These are phyloP conservation scores for Boletus subcaerulescens DNA, from an alignment of 768 basidiomycete species.

Conservation along the genomic window DNA sequence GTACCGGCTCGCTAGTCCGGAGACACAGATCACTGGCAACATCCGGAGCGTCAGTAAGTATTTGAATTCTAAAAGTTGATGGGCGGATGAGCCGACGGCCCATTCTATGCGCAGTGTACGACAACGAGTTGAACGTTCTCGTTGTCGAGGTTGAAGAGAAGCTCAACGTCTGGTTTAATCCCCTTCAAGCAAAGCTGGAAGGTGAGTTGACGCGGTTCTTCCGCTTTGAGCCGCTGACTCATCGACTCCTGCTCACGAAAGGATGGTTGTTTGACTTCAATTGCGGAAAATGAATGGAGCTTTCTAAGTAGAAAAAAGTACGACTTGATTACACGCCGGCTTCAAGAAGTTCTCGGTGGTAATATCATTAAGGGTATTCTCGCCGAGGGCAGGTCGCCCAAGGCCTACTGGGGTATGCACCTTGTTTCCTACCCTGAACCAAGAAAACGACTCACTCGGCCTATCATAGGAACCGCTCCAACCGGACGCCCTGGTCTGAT, in stretches of 20 bases:
- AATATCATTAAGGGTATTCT: slow-evolving; percentile 81
- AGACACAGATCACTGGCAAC: slow-evolving; percentile 38
- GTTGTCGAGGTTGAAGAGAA: slow-evolving; percentile 52
- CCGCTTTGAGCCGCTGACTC: background rate
- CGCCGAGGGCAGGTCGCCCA: slow-evolving; percentile 69
- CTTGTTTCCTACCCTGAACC: background rate
- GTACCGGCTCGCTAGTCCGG: slow-evolving; percentile 62
- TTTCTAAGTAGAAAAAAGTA: slow-evolving; percentile 50
- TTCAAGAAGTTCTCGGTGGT: slow-evolving; percentile 86
- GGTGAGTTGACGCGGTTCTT: slow-evolving; percentile 34
- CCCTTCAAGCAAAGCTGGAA: slow-evolving; percentile 45
- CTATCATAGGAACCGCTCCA: slow-evolving; percentile 74
- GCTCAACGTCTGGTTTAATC: slow-evolving; percentile 40
- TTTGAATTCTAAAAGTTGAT: background rate
- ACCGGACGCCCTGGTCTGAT: slow-evolving; percentile 92
- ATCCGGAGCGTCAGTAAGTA: slow-evolving; percentile 45
- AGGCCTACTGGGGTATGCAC: slow-evolving; percentile 86
- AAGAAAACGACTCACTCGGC: background rate
- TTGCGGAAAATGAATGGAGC: slow-evolving; percentile 42
- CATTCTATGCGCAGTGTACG: slow-evolving; percentile 41
- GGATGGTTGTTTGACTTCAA: slow-evolving; percentile 48
- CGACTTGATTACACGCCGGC: slow-evolving; percentile 78
- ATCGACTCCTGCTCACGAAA: slow-evolving; percentile 17
- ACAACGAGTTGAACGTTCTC: slow-evolving; percentile 38
- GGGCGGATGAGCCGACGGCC: background rate